Evolutionary conservation across 768 basidiomycete genomes (phyloP), one percentile per base, ranked within the genome.

Genomic region (Termitomyces sp.): DNA sequence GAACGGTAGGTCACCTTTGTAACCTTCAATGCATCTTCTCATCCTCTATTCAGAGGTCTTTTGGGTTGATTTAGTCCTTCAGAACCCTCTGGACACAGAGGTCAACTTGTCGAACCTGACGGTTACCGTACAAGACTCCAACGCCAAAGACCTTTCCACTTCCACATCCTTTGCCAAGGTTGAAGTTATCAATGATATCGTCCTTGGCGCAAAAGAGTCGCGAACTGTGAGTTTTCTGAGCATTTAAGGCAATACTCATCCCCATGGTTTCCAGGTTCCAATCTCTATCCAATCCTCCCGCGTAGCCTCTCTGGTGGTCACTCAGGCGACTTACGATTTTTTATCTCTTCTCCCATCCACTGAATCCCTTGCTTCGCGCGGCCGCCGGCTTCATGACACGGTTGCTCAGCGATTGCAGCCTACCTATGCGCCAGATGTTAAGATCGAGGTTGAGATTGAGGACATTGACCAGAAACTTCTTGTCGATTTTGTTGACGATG

Each of bases 371-470:
- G 78, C 84, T 9, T 80, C 79, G 38, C 87, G 85, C n/a, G 94
- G 95, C 15, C 84, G 79, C 49, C 79, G 94, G 55, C 77, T 97
- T 12, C 86, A 95, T 56, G 84, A 86, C 57, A 94, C 94, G 2
- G 79, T 82, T 35, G 75, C 82, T 15, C 91, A 96, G 66, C 78
- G 88, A 50, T 85, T 88, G 64, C 79, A 71, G 33, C 84, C 85
- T 12, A 84, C 84, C 2, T 96, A 96, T 69, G 88, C 86, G 11
- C 80, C 86, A 11, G 89, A 96, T 69, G 71, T 82, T 7, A 66
- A 82, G 36, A 79, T 92, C 65, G 77, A 76, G 39, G 77, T 90
- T 6, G 78, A 85, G 12, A 83, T 97, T 12, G 83, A 85, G 50
- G 81, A 87, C 44, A 81, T 86, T 2, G 78, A 83, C 33, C 89